Evolutionary conservation across 257 asterid genomes (phyloP).

Genomic region (Hygrophila difformis): DNA sequence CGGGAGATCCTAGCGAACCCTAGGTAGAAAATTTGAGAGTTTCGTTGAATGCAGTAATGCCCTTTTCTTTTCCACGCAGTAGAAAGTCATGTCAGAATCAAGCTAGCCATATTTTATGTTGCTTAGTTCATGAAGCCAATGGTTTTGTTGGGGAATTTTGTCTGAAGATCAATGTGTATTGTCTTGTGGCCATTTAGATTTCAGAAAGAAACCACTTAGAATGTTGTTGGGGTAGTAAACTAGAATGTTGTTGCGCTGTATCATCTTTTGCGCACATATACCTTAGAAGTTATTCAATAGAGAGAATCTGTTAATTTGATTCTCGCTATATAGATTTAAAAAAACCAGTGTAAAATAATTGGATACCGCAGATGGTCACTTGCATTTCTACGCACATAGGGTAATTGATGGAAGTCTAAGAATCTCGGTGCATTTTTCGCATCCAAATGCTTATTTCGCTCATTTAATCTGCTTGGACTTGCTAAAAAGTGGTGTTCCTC

Average conservation of each 20-base stretch:
- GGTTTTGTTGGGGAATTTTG: not conserved
- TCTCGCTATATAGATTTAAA: not conserved
- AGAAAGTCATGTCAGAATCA: constrained; percentile 8
- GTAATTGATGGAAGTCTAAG: not conserved
- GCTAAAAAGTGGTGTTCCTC: no score
- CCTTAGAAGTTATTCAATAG: constrained; percentile 3
- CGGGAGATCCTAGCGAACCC: not conserved
- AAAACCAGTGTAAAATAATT: not conserved
- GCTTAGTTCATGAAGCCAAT: not conserved
- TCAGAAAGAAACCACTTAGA: no score
- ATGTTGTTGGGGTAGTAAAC: not conserved
- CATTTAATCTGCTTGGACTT: not conserved
- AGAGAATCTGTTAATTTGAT: not conserved
- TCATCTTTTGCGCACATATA: not conserved
- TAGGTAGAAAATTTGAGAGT: not conserved
- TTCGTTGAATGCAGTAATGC: not conserved
- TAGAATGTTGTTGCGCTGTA: not conserved
- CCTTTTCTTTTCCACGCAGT: not conserved
- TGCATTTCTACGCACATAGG: not conserved
- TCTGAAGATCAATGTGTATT: no score
- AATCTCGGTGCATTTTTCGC: not conserved
- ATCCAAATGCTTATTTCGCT: constrained; percentile 1
- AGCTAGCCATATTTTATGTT: not conserved
- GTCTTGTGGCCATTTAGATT: no score
- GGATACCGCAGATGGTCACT: not conserved